Evolutionary conservation across 2,329 filamentous ascomycete genomes (phyloP), one percentile per base, ranked within the genome.

Genomic region (Lecanoromycetidae sp.): DNA sequence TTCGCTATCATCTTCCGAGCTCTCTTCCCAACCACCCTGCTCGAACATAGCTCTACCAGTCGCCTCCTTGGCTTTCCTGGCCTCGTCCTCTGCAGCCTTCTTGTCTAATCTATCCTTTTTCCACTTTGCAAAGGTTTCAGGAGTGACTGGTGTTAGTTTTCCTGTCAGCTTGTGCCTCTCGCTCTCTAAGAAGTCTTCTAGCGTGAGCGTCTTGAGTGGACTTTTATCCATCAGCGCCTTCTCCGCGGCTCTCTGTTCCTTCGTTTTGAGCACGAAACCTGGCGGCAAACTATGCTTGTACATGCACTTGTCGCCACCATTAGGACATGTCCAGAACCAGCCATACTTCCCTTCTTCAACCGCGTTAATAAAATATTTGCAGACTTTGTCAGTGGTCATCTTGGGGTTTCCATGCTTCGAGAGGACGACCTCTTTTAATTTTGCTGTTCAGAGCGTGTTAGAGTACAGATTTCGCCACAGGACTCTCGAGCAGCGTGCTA

Each of bases 301-400:
- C 82, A 91, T 96, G 83, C 91, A 98, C 67, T 94, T 86, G 63
- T 98, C 84, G 54, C 85, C 90, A 55, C 87, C 88, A 61, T 96
- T 96, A 38, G 91, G 91, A 75, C 91, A 98, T 50, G 80, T 75
- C 91, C 91, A 98, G 69, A 98, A 96, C 91, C 91, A 98, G 53
- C 91, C 91, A 60, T 98, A 98, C 68, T 96, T 98, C 59, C 87
- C 85, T 62, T 98, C 91, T 68, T 98, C 91, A 53, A 98, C 91
- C 22, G 91, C 91, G 57, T 88, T 82, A 63, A 96, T 91, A 64
- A 98, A 98, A 72, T 71, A 94, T 68, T 96, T 98, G 85, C 91
- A 98, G 56, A 98, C 91, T 69, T 96, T 98, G 63, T 98, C 91
- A 38, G 91, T 98, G 4, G 84, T 85, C 19, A 88, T 94, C 63